A percentile compares a stretch with the other conserved stretches of the same genome.
phyloP scores from a whole-genome alignment of 768 basidiomycete genomes.

The Galerina marginata region DNA sequence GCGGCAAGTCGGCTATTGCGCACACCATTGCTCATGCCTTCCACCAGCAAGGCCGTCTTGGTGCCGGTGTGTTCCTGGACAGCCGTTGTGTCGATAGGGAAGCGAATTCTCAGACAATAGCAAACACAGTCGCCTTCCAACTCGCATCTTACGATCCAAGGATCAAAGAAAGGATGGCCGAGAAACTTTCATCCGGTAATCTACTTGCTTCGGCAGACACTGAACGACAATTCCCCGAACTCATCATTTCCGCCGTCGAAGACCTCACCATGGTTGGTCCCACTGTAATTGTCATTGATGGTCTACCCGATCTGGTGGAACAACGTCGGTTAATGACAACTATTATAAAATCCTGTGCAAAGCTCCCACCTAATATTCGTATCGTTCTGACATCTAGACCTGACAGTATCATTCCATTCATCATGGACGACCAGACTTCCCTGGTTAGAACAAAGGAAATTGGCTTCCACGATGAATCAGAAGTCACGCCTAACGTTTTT shows the following conservation, averaged over 20 bases:
- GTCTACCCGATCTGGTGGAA: not conserved
- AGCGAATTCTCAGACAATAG: not conserved
- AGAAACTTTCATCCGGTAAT: not conserved
- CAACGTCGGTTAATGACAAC: conserved; percentile 1
- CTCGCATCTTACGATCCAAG: not conserved
- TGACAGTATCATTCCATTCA: not conserved
- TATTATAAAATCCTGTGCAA: not conserved
- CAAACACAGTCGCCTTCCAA: conserved; percentile 9
- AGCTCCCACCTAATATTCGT: conserved; percentile 11
- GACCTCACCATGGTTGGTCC: conserved; percentile 7
- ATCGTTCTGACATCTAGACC: conserved; percentile 1
- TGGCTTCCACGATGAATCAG: not conserved
- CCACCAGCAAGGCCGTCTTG: conserved; percentile 1
- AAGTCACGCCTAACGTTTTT: too few relatives aligned
- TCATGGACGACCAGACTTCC: not conserved
- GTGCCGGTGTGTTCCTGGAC: conserved; percentile 1
- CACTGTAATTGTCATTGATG: conserved; percentile 6
- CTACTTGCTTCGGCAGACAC: conserved; percentile 4
- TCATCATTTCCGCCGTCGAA: not conserved
- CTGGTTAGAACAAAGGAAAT: not conserved
- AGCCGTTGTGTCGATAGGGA: not conserved
- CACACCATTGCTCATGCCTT: conserved; percentile 8
- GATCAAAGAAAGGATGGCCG: conserved; percentile 1
- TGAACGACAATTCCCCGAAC: conserved; percentile 6
- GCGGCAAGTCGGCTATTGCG: conserved; percentile 8